Evolutionary conservation across 306 rosid species (phyloP), one percentile per base, ranked within the genome.

Genomic region (Arachis stenosperma): DNA sequence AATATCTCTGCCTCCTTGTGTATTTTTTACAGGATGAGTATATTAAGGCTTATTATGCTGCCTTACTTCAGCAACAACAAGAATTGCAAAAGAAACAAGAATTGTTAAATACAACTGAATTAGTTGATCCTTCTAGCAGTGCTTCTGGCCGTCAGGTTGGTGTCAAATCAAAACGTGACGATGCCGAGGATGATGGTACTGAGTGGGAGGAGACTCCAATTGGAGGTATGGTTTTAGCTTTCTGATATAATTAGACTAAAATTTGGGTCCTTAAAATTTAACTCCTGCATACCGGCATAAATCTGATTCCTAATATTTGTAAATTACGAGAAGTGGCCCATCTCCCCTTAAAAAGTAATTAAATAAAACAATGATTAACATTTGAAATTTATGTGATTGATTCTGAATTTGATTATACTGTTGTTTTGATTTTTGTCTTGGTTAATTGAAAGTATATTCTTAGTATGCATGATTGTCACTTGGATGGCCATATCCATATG

Each of bases 1-100:
- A 63, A 66, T 10, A 65, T 44, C 60, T 69, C 15, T 78, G 37
- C 46, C 74, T 48, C 43, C 70, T 63, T 60, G 11, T 70, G 44
- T 61, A 33, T 73, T 83, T 83, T 53, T 67, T 82, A 30, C 67
- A 90, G 98, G 98, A 89, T 79, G 98, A 90, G 79, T 90, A 89
- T 79, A 78, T 83, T 17, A 90, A 90, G 85, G 98, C 97, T 71
- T 93, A 90, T 75, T 93, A 86, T 67, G 96, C 96, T 62, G 97
- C 96, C 59, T 71, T 93, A 58, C 82, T 87, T 58, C 80, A 92
- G 82, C 83, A 86, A 78, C 97, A 92, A 69, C 86, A 84, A 41
- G 91, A 90, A 75, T 9, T 83, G 70, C 88, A 86, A 78, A 84
- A 84, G 57, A 80, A 57, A 27, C 76, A 56, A 39, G 86, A 78